Base-by-base conservation (phyloP, 192 early-diverging fungal genomes). In the Helicostylum pulchrum region DNA sequence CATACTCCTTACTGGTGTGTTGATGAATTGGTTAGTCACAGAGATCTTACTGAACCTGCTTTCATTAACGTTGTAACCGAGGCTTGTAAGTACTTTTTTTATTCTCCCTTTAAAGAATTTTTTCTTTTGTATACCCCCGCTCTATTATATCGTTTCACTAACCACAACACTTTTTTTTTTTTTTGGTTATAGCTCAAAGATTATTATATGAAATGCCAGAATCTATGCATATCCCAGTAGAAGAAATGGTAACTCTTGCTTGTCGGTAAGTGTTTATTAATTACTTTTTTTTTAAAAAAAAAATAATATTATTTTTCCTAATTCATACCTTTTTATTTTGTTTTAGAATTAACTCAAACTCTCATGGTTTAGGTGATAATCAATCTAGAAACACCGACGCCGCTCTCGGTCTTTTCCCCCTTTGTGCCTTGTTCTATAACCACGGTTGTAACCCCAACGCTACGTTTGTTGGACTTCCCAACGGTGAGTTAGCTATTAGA, bases 381-480 rank as follows among this genome's bases (percentile, higher is more conserved):
- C 62, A 67, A 20, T 71, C 71, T 26, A 53, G 65, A 12, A 78
- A 79, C 66, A 70, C 67, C 23, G 83, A 84, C 50, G 82, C 85
- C 43, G 78, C 80, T 2, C 72, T 88, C 23, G 90, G 85, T 11
- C 58, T 92, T 68, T 92, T 84, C 57, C 90, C 90, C 19, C 68
- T 89, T 64, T 82, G 76, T n/a, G 77, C 86, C 12, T 81, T 89
- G 67, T 86, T 87, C 72, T 79, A 91, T 65, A 82, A 85, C 60
- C 90, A 92, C 78, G 82, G 80, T 44, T 92, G 90, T 77, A 77
- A 66, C 36, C 90, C 90, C 12, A 92, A 92, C 75, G 82, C 85
- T 77, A 74, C 80, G 30, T 87, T 79, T 72, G 79, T 88, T 17
- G 83, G 82, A 43, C 75, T 80, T 50, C 46, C 61, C 31, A 61